Evolutionary conservation across 306 rosid genomes (phyloP).

Genomic region (Glycine soja): DNA sequence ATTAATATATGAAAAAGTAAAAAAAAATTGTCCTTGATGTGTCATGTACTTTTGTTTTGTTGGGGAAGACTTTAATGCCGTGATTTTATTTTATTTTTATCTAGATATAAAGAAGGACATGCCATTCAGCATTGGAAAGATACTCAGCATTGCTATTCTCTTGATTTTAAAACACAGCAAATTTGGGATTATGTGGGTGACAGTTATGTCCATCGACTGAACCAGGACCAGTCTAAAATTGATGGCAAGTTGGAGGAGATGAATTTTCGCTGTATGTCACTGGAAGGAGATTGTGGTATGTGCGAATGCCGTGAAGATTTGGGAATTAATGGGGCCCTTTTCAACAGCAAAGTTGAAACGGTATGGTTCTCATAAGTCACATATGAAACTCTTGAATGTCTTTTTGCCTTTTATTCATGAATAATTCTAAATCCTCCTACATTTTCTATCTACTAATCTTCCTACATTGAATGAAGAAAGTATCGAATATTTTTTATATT

Average conservation of each 20-base stretch:
- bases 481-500: background rate
- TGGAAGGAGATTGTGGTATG: constrained; percentile 74
- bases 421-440: background rate
- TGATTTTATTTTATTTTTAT: constrained; percentile 28
- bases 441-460: background rate
- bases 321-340: constrained; percentile 80
- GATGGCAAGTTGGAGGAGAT: constrained; percentile 74
- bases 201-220: constrained; percentile 85
- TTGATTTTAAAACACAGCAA: constrained; percentile 85
- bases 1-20: constrained; percentile 13
- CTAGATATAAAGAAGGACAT: constrained; percentile 95
- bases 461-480: background rate
- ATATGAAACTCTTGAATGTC: constrained; percentile 19
- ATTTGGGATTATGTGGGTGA: constrained; percentile 98
- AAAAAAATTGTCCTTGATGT: constrained; percentile 4
- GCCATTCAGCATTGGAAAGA: constrained; percentile 87
- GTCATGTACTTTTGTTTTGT: constrained; percentile 10
- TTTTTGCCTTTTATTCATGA: background rate
- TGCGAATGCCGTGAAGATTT: constrained; percentile 75
- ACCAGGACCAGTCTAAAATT: constrained; percentile 86
- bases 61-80: constrained; percentile 4
- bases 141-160: constrained; percentile 92
- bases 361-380: constrained; percentile 56
- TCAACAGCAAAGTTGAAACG: constrained; percentile 88
- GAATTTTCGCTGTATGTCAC: constrained; percentile 59